phyloP scores from a whole-genome alignment of 2,329 filamentous ascomycete species.

The Pseudovirgaria hyperparasitica region DNA sequence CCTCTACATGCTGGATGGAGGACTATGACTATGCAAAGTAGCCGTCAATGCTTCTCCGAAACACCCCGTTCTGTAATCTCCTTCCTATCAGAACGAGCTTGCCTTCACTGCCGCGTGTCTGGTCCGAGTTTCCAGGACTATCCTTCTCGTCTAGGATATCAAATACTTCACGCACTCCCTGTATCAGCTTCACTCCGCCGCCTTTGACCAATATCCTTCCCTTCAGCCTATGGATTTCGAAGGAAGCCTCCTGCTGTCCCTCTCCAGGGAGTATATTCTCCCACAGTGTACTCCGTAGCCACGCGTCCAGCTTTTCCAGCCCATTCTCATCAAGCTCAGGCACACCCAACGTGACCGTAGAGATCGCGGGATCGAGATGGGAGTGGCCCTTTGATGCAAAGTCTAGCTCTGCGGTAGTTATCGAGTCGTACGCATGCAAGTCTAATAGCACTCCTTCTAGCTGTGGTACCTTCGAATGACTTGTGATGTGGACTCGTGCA shows the following conservation, averaged over 20 bases:
- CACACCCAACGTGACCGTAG: slow-evolving; percentile 63
- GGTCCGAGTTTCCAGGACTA: background rate
- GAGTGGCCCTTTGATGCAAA: slow-evolving; percentile 69
- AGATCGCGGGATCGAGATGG: slow-evolving; percentile 83
- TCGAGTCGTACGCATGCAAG: slow-evolving; percentile 81
- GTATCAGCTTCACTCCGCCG: slow-evolving; percentile 62
- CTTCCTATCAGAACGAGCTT: slow-evolving; percentile 11
- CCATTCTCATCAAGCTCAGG: slow-evolving; percentile 45
- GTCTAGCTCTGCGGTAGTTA: slow-evolving; percentile 51
- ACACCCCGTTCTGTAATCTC: slow-evolving; percentile 5
- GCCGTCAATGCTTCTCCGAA: slow-evolving; percentile 4
- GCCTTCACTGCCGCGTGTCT: slow-evolving; percentile 2
- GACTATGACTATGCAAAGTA: slow-evolving; percentile 1
- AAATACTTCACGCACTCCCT: slow-evolving; percentile 88
- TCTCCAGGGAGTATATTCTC: slow-evolving; percentile 48
- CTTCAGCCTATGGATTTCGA: slow-evolving; percentile 84
- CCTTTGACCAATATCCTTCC: slow-evolving; percentile 56
- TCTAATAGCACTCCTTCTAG: slow-evolving; percentile 81
- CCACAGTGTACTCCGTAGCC: slow-evolving; percentile 79
- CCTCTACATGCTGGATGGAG: too few species aligned
- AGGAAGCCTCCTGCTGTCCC: slow-evolving; percentile 20
- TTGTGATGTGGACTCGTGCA: slow-evolving; percentile 71
- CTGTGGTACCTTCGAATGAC: slow-evolving; percentile 64
- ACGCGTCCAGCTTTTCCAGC: slow-evolving; percentile 57
- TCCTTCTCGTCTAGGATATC: slow-evolving; percentile 59